Percentiles rank a stretch among this genome's conserved stretches.
phyloP scores from a whole-genome alignment of 768 basidiomycete species.

The Termitomyces eurrhizus region DNA sequence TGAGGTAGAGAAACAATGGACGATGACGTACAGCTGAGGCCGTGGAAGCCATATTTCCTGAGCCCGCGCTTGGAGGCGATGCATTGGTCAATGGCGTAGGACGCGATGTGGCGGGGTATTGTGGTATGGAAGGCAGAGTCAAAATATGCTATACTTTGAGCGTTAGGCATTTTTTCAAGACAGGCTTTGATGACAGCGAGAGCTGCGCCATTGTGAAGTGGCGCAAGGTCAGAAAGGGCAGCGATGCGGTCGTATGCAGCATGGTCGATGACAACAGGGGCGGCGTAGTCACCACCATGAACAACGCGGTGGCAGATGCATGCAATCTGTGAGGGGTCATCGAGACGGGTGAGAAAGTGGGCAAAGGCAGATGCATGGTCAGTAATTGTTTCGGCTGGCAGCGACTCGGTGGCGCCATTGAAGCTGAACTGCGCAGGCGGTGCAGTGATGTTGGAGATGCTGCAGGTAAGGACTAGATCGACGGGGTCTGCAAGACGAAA shows the following conservation, averaged over 20 bases:
- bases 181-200: slow-evolving; percentile 60
- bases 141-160: slow-evolving; percentile 80
- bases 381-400: slow-evolving; percentile 36
- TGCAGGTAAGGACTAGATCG: slow-evolving; percentile 44
- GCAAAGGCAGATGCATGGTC: slow-evolving; percentile 63
- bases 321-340: slow-evolving; percentile 42
- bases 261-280: slow-evolving; percentile 64
- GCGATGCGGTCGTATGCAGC: slow-evolving; percentile 72
- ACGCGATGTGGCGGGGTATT: slow-evolving; percentile 72
- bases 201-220: slow-evolving; percentile 66
- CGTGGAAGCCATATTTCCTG: slow-evolving; percentile 91
- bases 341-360: slow-evolving; percentile 51
- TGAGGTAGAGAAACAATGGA: not conserved
- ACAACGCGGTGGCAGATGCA: slow-evolving; percentile 79
- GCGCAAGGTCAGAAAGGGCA: slow-evolving; percentile 74
- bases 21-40: slow-evolving; percentile 57
- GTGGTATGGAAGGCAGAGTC: slow-evolving; percentile 84
- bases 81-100: slow-evolving; percentile 70
- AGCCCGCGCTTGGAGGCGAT: slow-evolving; percentile 63
- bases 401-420: slow-evolving; percentile 27
- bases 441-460: slow-evolving; percentile 45
- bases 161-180: slow-evolving; percentile 55
- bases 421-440: slow-evolving; percentile 35
- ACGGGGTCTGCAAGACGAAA: slow-evolving; percentile 34
- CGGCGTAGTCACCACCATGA: slow-evolving; percentile 78